Conservation (phyloP, 2,329 filamentous ascomycete species). For the Trichoderma arundinaceum region DNA sequence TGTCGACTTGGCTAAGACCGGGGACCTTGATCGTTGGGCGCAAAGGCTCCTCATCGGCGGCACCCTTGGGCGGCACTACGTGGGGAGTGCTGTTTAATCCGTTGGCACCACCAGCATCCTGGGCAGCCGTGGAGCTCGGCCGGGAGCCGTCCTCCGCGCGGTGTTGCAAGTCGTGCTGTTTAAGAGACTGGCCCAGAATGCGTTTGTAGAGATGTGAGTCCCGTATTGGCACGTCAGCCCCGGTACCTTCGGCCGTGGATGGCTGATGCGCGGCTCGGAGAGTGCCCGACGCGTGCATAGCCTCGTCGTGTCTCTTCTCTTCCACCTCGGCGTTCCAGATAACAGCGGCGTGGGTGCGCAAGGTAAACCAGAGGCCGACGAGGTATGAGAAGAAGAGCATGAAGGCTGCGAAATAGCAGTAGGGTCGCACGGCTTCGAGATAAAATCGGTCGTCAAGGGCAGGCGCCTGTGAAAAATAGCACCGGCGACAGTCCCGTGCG, state of each 20-base stretch:
- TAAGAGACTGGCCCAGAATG: constrained; percentile 87
- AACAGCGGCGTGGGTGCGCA: constrained; percentile 92
- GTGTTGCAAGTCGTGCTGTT: constrained; percentile 72
- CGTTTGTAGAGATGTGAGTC: constrained; percentile 91
- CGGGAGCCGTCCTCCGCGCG: constrained; percentile 44
- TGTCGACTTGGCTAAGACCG: constrained; percentile 81
- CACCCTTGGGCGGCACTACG: constrained; percentile 73
- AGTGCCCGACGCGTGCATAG: constrained; percentile 43
- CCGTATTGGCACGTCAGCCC: constrained; percentile 68
- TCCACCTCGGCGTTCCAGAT: constrained; percentile 91
- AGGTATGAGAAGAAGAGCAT: constrained; percentile 91
- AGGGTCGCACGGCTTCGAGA: constrained; percentile 86
- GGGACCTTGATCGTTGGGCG: constrained; percentile 56
- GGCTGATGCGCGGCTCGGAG: constrained; percentile 46
- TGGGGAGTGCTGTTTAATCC: constrained; percentile 64
- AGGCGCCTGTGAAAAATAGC: constrained; percentile 89
- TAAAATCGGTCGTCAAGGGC: constrained; percentile 89
- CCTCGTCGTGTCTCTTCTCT: constrained; percentile 72
- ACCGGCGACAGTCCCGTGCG: constrained; percentile 83
- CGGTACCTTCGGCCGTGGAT: constrained; percentile 54
- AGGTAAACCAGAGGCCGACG: constrained; percentile 92
- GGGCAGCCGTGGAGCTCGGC: constrained; percentile 46
- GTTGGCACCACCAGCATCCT: constrained; percentile 47
- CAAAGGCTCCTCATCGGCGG: constrained; percentile 48
- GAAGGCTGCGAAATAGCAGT: constrained; percentile 85